Base-by-base conservation (phyloP, 1,284 basidiomycete species). In the Pyrrhoderma lamaoense region DNA sequence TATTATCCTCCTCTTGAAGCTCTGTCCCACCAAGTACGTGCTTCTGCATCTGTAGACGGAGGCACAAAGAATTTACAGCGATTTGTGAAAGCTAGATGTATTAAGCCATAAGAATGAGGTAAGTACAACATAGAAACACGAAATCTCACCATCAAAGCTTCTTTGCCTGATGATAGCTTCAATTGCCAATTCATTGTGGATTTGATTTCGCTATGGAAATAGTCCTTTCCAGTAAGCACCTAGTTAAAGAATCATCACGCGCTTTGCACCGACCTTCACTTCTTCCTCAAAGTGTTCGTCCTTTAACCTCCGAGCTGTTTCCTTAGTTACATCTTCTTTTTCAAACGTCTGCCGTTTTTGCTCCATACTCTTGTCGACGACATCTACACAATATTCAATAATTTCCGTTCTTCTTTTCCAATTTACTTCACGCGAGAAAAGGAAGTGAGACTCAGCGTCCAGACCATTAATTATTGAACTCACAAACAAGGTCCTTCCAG, bases 21-120 rank as follows among this genome's bases (percentile, higher is more conserved):
- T 42, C 14, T 45, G 18, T 54, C 52, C 89, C 89, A 93, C 76
- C 88, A 81, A 60, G 70, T 73, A 47, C 76, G 74, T 3, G 77
- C 76, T 55, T 85, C 81, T 14, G 60, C 64, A 61, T 89, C 83
- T 8, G 76, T 71, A 49, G 67, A 58, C 40, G 86, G 79, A 2
- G 87, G 87, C 44, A 74, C 69, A 65, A 93, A 94, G 67, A 86
- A 92, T 61, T 77, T 82, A 71, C 91, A 94, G 44, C 89, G 80
- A 27, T 82, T 77, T 59, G 77, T 77, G 67, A 94, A 93, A 31
- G 86, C 91, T 93, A 40, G 8, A n/a, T 40, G 35, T 18, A 11
- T 31, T 5, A 5, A 31, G 11, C 27, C 7, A 11, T 31, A 7
- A 22, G 38, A 22, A 5, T 40, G 57, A 8, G 14, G 47, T 23